Evolutionary conservation across 352 stramenopile species (phyloP), one percentile per base, ranked within the genome.

Genomic region (Globisporangium echinulatum): DNA sequence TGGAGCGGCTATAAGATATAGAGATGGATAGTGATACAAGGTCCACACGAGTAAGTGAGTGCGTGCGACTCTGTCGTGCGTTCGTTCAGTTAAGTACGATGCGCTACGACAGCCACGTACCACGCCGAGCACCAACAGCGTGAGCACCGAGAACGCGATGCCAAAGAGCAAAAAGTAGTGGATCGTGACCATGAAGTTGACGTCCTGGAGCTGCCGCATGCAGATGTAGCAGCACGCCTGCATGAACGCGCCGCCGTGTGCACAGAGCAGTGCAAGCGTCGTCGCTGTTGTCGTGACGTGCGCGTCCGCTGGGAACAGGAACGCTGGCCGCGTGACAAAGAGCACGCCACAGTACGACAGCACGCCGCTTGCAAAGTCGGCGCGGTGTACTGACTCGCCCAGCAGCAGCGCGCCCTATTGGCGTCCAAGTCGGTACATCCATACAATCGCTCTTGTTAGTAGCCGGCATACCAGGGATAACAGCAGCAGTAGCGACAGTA

Each of bases 331-430:
- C 10, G 78, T 72, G 51, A 90, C 77, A 56, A 87, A 86, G 49
- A 88, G 25, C n/a, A 88, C 75, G 7, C 80, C 80, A 4, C 70
- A 54, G 56, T 83, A 90, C 53, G 80, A 87, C 10, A 78, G 55
- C 42, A 85, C 36, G 7, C 72, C 71, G 39, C 73, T 72, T 1
- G 69, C 15, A 58, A 87, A 78, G 59, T 83, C 74, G 48, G 76
- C 44, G 25, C 63, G 62, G 9, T 88, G 66, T 40, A 87, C 70
- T 0, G 64, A 42, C 59, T 87, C 78, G 3, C 70, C 63, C 0
- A 88, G 68, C 14, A 88, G 52, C 25, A 74, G 54, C 2, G 75
- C 67, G 7, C 75, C 69, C 76, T 88, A 15, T 36, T 33, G 25
- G 25, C 25, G 25, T 33, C 25, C 25, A 33, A 33, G 25, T 33